These are phyloP conservation scores for Silybum marianum DNA, from an alignment of 129 eudicot genomes.

Conservation along the genomic window DNA sequence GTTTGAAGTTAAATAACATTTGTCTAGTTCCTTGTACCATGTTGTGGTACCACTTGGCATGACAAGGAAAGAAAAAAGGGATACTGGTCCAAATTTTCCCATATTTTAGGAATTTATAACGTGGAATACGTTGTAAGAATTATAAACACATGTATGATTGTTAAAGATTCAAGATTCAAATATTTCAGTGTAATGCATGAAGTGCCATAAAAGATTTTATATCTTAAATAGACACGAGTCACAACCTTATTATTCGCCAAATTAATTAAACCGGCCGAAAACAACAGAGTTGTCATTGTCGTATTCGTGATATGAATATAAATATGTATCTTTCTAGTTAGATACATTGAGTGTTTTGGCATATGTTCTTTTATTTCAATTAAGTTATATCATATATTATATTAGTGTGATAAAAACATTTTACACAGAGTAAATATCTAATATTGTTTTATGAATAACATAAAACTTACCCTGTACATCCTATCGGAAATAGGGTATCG, in stretches of 20 bases:
- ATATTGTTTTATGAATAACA: background rate
- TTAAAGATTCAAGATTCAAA: slow-evolving; percentile 18
- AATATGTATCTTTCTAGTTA: background rate
- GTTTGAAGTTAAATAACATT: background rate
- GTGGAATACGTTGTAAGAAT: slow-evolving; percentile 1
- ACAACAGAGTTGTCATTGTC: background rate
- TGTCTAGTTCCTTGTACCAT: background rate
- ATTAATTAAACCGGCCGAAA: background rate
- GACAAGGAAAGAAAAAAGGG: slow-evolving; percentile 8
- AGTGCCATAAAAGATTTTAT: background rate
- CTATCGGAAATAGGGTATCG: background rate
- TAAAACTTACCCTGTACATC: background rate
- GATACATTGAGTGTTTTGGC: background rate
- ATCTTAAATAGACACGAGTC: slow-evolving; percentile 1
- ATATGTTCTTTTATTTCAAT: background rate
- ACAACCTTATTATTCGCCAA: slow-evolving; percentile 4
- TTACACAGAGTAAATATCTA: background rate
- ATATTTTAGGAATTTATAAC: slow-evolving; percentile 1
- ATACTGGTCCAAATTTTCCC: slow-evolving; percentile 11
- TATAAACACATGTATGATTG: background rate
- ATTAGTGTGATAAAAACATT: background rate
- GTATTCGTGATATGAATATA: background rate
- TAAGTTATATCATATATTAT: background rate
- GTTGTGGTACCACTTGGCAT: slow-evolving; percentile 29
- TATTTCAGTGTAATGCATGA: background rate